Evolutionary conservation across 305 asterid genomes (phyloP).

Genomic region (Solanum hybrid): DNA sequence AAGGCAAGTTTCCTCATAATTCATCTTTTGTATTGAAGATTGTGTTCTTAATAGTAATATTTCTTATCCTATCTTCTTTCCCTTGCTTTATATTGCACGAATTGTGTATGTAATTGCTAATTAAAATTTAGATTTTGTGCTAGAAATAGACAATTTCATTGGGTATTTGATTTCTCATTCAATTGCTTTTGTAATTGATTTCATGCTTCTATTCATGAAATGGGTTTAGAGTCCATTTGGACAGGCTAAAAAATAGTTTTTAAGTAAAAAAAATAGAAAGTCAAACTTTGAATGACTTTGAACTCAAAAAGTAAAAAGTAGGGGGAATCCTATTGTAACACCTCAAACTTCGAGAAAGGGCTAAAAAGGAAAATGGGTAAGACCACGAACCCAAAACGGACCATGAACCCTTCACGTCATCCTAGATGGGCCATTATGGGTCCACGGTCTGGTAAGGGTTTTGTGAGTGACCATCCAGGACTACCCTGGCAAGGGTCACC

Average conservation of each 20-base stretch:
- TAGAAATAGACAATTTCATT: background rate
- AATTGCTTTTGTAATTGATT: background rate
- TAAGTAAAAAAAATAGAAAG: too few relatives aligned
- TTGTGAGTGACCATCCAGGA: background rate
- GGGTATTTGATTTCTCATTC: background rate
- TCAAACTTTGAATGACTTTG: too few relatives aligned
- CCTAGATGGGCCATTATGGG: background rate
- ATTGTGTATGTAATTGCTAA: background rate
- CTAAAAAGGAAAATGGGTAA: background rate
- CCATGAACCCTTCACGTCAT: background rate
- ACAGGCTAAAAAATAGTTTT: too few relatives aligned
- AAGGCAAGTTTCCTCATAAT: background rate
- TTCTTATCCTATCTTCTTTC: background rate
- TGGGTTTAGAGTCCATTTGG: too few relatives aligned
- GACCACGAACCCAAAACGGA: background rate
- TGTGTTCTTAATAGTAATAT: background rate
- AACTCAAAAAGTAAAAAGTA: too few relatives aligned
- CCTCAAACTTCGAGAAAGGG: background rate
- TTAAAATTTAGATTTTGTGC: background rate
- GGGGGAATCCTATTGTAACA: background rate
- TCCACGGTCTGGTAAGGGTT: background rate
- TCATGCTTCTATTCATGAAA: background rate
- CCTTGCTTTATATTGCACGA: background rate
- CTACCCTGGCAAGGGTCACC: background rate
- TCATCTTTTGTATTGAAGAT: background rate